These are phyloP conservation scores for Podochytrium sp. DNA, from an alignment of 192 early-diverging fungal genomes.

Conservation along the genomic window DNA sequence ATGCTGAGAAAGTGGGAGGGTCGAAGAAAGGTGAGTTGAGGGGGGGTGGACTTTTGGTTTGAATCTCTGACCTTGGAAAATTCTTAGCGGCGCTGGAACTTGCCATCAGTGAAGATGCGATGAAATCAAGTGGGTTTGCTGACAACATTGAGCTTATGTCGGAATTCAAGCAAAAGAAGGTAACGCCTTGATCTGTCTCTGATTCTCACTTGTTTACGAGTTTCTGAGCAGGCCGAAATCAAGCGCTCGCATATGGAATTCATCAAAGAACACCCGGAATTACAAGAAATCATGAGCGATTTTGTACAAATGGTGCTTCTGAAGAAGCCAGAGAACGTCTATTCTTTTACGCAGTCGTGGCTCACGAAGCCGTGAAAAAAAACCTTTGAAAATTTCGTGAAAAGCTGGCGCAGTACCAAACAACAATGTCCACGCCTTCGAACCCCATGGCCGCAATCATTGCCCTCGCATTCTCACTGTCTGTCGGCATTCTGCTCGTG, in stretches of 20 bases:
- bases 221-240: slow-evolving; percentile 33
- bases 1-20: slow-evolving; percentile 14
- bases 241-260: slow-evolving; percentile 36
- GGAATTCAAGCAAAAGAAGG: slow-evolving; percentile 48
- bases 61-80: too few relatives aligned
- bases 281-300: slow-evolving; percentile 49
- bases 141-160: slow-evolving; percentile 50
- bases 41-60: too few relatives aligned
- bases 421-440: slow-evolving; percentile 23
- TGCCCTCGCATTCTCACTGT: slow-evolving; percentile 88
- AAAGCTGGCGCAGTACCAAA: too few relatives aligned
- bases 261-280: slow-evolving; percentile 41
- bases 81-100: neutral
- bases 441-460: slow-evolving; percentile 70
- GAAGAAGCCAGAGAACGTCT: slow-evolving; percentile 52
- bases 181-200: neutral
- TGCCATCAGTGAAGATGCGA: neutral
- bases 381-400: too few relatives aligned
- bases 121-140: slow-evolving; percentile 27
- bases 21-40: slow-evolving; percentile 3
- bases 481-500: slow-evolving; percentile 87
- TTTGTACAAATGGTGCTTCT: slow-evolving; percentile 54
- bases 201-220: neutral
- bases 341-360: slow-evolving; percentile 42
- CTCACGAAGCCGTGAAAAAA: slow-evolving; percentile 20